These are phyloP conservation scores for Haplographium delicatum DNA, from an alignment of 495 filamentous ascomycete genomes.

Conservation along the genomic window DNA sequence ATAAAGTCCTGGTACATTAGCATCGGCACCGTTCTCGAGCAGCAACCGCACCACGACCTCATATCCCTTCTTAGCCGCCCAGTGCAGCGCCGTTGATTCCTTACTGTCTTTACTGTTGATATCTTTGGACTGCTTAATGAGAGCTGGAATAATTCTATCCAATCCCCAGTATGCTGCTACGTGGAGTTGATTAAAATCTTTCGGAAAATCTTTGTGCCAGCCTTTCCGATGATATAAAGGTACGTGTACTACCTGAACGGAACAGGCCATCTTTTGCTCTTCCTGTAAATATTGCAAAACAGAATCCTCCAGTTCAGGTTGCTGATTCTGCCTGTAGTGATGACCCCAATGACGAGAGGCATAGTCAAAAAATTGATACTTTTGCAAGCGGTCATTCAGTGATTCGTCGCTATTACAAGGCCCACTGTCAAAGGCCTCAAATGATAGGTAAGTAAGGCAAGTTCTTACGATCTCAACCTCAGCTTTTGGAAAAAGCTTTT, in stretches of 20 bases:
- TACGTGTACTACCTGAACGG: too few relatives aligned
- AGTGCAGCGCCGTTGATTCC: too few relatives aligned
- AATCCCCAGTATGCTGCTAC: too few relatives aligned
- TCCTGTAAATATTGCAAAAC: too few relatives aligned
- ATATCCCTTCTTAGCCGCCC: too few relatives aligned
- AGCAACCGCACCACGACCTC: background rate
- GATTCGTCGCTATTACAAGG: background rate
- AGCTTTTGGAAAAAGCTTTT: background rate
- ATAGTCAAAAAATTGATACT: slow-evolving; percentile 7
- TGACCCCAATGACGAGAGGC: slow-evolving; percentile 9
- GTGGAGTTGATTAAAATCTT: too few relatives aligned
- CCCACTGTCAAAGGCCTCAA: slow-evolving; percentile 5
- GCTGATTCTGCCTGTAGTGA: slow-evolving; percentile 5
- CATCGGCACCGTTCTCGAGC: background rate
- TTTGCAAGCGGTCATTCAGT: slow-evolving; percentile 29
- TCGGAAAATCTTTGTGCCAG: too few relatives aligned
- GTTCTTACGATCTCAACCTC: slow-evolving; percentile 3
- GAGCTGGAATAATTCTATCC: too few relatives aligned
- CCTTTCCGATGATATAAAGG: too few relatives aligned
- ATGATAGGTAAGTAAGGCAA: slow-evolving; percentile 11
- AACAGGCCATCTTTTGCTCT: too few relatives aligned
- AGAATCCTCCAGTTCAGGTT: background rate
- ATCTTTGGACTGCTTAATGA: too few relatives aligned
- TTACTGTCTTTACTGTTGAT: too few relatives aligned
- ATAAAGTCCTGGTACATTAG: background rate